Base-by-base conservation (phyloP, 2,329 filamentous ascomycete species). In the Beauveria sp. region DNA sequence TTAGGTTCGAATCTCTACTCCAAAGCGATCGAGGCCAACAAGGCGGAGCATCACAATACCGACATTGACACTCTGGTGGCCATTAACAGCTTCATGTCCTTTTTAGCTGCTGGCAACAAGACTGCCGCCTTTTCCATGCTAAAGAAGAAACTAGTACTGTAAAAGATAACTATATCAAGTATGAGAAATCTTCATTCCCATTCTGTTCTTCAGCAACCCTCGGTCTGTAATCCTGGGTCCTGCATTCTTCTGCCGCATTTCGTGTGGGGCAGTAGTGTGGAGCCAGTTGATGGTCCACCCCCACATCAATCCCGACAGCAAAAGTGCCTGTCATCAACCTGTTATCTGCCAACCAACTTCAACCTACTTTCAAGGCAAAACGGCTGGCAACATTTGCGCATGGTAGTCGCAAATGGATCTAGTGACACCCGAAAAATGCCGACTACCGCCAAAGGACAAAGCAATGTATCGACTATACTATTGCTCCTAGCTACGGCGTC, bases 1-100 rank as follows among this genome's bases (percentile, higher is more conserved):
- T 75, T 96, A 30, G 91, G 92, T 0, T 76, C 90, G 5, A 80
- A 86, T 24, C 88, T 85, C 59, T 98, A 97, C 71, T 78, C 69
- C 8, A 73, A 75, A 61, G 79, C 73, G 14, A 66, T 68, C 20
- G 60, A 65, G 14, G 58, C 54, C 9, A 63, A 55, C 47, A 52
- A 60, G 6, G 53, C n/a, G 3, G 50, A 62, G 5, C 52, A 28
- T 10, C 54, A 51, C 1, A 61, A 63, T 16, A 52, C 57, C 20
- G 69, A 72, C 16, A 65, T 75, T n/a, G 65, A 70, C 10, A 62
- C 65, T 6, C 67, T 74, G 34, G 68, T 72, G 20, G 54, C 71
- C 3, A 69, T 70, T 2, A 77, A 76, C 60, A 68, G 70, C 54
- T 63, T 72, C 5, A 67, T 73, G 38, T 69, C 69, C 3, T 62